Evolutionary conservation across 164 flowering plant genomes (phyloP).

Genomic region (Amborella trichopoda): DNA sequence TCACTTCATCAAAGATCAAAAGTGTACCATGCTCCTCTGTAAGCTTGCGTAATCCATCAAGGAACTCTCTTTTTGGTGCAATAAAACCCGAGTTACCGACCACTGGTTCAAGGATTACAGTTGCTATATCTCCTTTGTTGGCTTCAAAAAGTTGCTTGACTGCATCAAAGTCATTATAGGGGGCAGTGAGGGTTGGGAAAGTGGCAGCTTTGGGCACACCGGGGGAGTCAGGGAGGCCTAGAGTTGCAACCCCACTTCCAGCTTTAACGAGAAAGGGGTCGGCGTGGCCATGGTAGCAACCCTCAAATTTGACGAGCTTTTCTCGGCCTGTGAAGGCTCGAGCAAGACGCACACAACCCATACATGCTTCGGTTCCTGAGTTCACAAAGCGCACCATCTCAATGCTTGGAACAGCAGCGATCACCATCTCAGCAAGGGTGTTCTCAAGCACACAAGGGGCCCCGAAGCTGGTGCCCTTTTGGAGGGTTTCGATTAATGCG

Average conservation of each 20-base stretch:
- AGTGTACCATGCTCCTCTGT: constrained; percentile 63
- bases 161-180: constrained; percentile 57
- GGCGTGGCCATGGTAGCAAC: constrained; percentile 99
- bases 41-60: constrained; percentile 38
- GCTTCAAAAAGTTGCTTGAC: constrained; percentile 47
- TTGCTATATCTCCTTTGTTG: constrained; percentile 76
- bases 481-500: constrained; percentile 81
- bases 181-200: constrained; percentile 57
- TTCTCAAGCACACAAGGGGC: constrained; percentile 93
- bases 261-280: constrained; percentile 95
- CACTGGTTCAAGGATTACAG: constrained; percentile 83
- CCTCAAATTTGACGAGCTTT: constrained; percentile 82
- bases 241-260: constrained; percentile 95
- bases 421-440: constrained; percentile 78
- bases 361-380: constrained; percentile 99
- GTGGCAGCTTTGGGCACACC: constrained; percentile 91
- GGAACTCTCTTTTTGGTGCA: constrained; percentile 59
- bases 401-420: constrained; percentile 83
- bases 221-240: constrained; percentile 94
- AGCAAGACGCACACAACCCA: constrained; percentile 83
- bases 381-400: constrained; percentile 97
- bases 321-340: constrained; percentile 67
- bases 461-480: constrained; percentile 96
- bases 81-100: constrained; percentile 94
- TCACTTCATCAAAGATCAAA: constrained; percentile 88